Base-by-base conservation (phyloP, 2,329 filamentous ascomycete species). In the Dactylellina sp. region DNA sequence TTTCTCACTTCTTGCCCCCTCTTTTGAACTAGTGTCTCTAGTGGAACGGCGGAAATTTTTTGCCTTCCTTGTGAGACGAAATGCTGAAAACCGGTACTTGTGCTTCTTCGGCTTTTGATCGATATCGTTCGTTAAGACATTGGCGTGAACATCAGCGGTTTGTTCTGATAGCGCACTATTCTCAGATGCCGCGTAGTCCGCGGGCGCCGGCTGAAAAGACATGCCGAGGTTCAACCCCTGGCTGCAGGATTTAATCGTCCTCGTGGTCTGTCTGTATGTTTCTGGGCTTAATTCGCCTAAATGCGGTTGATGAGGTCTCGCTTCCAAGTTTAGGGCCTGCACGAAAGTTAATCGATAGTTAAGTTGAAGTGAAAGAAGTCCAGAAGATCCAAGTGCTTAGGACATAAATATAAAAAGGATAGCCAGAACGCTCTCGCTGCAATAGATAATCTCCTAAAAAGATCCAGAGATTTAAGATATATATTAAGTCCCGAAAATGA, bases 31-130 rank as follows among this genome's bases (percentile, higher is more conserved):
- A 12, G 68, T 50, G 32, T 53, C 40, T 44, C 39, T 18, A 25
- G 49, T 52, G 25, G 52, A 55, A 20, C 47, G 40, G 24, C 49
- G 62, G 44, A 53, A 20, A 28, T 53, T 24, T 49, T 47, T 72
- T 7, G 44, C 60, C 68, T 72, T 72, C 68, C 68, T 64, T 40
- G 55, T 72, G 55, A 72, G 60, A 60, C 56, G 25, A 61, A 72
- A 62, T 18, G 39, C 24, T 12, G 56, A 14, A 16, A 52, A 49
- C 44, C 20, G 32, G 22, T 35, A 16, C 44, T 24, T 50, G 18
- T 40, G 32, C 50, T 52, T 62, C 32, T 40, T 47, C 7, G 18
- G 12, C 50, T 11, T 20, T 4, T 50, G n/a, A 28, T 28, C 7
- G 18, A 39, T 49, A 28, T 28, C 7, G 18, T 49, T 49, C 35